phyloP scores from a whole-genome alignment of 768 basidiomycete species.

The Leccinum uliginosum region DNA sequence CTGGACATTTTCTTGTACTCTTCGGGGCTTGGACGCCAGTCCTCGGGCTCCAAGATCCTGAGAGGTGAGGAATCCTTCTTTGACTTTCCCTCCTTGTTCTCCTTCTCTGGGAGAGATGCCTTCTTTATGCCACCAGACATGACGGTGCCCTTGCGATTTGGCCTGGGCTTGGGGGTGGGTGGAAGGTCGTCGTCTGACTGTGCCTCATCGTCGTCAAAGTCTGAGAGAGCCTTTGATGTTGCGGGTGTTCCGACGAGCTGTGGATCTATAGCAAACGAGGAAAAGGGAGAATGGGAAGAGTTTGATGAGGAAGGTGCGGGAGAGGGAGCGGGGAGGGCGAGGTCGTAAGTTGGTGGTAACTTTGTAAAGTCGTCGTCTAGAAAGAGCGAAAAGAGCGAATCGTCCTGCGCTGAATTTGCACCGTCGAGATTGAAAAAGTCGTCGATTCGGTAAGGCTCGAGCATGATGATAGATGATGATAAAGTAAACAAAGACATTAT shows the following conservation, averaged over 20 bases:
- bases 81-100: conserved; percentile 20
- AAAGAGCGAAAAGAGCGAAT: conserved; percentile 41
- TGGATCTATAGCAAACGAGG: conserved; percentile 60
- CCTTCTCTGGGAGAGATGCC: conserved; percentile 39
- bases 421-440: conserved; percentile 69
- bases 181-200: conserved; percentile 30
- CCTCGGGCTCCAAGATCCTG: conserved; percentile 43
- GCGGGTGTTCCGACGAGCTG: conserved; percentile 70
- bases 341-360: conserved; percentile 25
- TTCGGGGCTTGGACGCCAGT: conserved; percentile 86
- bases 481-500: not conserved
- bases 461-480: no score
- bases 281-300: conserved; percentile 27
- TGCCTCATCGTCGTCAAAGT: conserved; percentile 38
- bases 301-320: conserved; percentile 18
- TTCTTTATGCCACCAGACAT: conserved; percentile 72
- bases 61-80: conserved; percentile 28
- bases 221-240: conserved; percentile 38
- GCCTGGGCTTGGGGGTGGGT: conserved; percentile 40
- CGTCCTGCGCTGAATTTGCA: conserved; percentile 29
- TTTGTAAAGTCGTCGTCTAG: conserved; percentile 41
- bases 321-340: conserved; percentile 29
- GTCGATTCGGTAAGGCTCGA: conserved; percentile 35
- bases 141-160: conserved; percentile 62
- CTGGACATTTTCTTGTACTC: conserved; percentile 93